Base-by-base conservation (phyloP, 768 basidiomycete genomes). In the Crassisporium funariophilum region DNA sequence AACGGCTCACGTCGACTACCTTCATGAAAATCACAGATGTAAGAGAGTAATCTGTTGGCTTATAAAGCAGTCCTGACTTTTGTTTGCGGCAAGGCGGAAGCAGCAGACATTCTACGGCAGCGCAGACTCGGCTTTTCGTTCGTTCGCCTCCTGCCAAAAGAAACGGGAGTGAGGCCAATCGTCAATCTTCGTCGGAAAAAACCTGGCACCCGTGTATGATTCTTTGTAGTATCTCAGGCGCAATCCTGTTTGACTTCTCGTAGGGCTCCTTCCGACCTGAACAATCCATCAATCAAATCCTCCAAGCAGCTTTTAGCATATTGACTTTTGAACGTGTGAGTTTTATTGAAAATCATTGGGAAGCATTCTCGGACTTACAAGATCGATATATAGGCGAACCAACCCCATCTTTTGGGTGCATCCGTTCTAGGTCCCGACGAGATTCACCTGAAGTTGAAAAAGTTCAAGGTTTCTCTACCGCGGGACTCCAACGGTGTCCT, bases 131-230 rank as follows among this genome's bases (percentile, higher is more conserved):
- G 91, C 0, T 92, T 84, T 59, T 91, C 93, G 0, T 90, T 88
- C 53, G 83, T 95, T 12, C 81, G 97, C 2, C 73, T 98, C 5
- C 71, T 99, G 15, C 97, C 97, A 0, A 99, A 98, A 64, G 95
- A 95, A 47, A 90, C 84, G 3, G 97, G 97, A 0, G 91, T 98
- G 2, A 77, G 97, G 22, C 95, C 95, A 0, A 95, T 98, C 50
- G 89, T 97, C 20, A 98, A 99, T 60, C 72, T 98, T 34, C 77
- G 83, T 17, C 76, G 83, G 41, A 75, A 71, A 57, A 69, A 65
- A 45, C 60, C 62, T 20, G 56, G 51, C 2, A 49, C 48, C 11
- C 44, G 47, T 12, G 66, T 64, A 48, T 16, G 56, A 33, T 20
- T 17, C 37, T 33, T 6, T 6, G 25, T 16, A 16, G 22, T 6